Evolutionary conservation across 495 filamentous ascomycete genomes (phyloP).

Genomic region (Trichoderma gamsii): DNA sequence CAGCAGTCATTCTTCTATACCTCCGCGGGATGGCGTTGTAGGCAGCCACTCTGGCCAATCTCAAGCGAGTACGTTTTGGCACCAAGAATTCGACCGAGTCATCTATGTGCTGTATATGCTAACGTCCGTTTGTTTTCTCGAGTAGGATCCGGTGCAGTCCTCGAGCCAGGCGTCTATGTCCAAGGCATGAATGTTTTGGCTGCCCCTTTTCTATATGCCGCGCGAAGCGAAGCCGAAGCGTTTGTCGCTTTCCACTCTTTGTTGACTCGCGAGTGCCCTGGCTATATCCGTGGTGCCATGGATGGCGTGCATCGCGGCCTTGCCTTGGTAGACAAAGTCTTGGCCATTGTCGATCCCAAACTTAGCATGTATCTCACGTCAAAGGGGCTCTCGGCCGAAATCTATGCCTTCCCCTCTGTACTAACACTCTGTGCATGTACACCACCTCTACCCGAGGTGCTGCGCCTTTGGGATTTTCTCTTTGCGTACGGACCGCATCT

Average conservation of each 20-base stretch:
- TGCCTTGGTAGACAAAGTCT: constrained; percentile 80
- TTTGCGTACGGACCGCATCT: constrained; percentile 92
- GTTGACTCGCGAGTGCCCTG: constrained; percentile 82
- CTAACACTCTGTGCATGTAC: constrained; percentile 93
- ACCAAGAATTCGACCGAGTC: background rate
- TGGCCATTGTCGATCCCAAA: constrained; percentile 85
- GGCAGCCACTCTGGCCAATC: constrained; percentile 9
- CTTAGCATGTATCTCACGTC: constrained; percentile 74
- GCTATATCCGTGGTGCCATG: constrained; percentile 93
- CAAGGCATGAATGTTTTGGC: constrained; percentile 99
- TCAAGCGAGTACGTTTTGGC: constrained; percentile 12
- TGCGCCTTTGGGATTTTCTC: constrained; percentile 96
- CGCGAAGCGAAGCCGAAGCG: constrained; percentile 88
- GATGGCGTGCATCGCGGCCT: constrained; percentile 93
- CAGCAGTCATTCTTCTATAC: constrained; percentile 16
- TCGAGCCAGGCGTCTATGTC: constrained; percentile 78
- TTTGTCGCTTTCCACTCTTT: constrained; percentile 87
- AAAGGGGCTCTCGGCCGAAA: constrained; percentile 82
- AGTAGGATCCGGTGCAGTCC: constrained; percentile 28
- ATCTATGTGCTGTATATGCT: background rate
- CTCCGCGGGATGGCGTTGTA: background rate
- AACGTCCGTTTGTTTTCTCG: background rate
- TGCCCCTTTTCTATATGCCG: constrained; percentile 92
- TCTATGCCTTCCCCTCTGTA: constrained; percentile 97
- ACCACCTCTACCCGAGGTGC: constrained; percentile 90